Evolutionary conservation across 352 stramenopile species (phyloP), one percentile per base, ranked within the genome.

Genomic region (Pythium monospermum): DNA sequence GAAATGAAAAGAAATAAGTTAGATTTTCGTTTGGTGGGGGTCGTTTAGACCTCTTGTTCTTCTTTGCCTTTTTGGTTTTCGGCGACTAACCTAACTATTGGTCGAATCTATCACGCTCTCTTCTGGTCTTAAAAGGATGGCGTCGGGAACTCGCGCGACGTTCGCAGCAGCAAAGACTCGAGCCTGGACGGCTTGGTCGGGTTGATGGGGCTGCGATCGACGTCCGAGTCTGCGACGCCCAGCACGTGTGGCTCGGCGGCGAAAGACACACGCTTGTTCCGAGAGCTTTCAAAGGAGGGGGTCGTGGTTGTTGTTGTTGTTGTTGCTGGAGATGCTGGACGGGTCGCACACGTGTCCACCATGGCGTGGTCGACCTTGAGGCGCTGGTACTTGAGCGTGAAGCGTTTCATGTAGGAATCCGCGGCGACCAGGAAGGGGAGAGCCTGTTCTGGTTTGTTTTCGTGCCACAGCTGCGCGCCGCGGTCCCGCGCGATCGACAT

Each of bases 321-420:
- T 2, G 21, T 3, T 2, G 22, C n/a, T 19, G 19, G 23, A 21
- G 51, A 33, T 35, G 30, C 30, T 13, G 15, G 36, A 35, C 35
- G 33, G 11, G 38, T 32, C 21, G 59, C 83, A 65, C 19, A 86
- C 22, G 73, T 78, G 49, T 88, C 76, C 10, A 93, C 68, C 75
- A 93, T 83, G 27, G 82, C 82, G 56, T 88, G 77, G 38, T 93
- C 82, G 27, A 93, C 82, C 69, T 87, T 90, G 19, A 93, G 66
- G 25, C 79, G 76, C 61, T 93, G 79, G 54, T 87, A 88, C 67
- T 93, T 91, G 64, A 91, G 70, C 50, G 81, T 88, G 61, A 93
- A 93, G 49, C 82, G 82, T 61, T 89, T 89, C 82, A 93, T 91
- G 76, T 93, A 93, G 37, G 81, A 89, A 47, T 93, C 82, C 13